Base-by-base conservation (phyloP, 257 asterid species). In the Solanum etuberosum region DNA sequence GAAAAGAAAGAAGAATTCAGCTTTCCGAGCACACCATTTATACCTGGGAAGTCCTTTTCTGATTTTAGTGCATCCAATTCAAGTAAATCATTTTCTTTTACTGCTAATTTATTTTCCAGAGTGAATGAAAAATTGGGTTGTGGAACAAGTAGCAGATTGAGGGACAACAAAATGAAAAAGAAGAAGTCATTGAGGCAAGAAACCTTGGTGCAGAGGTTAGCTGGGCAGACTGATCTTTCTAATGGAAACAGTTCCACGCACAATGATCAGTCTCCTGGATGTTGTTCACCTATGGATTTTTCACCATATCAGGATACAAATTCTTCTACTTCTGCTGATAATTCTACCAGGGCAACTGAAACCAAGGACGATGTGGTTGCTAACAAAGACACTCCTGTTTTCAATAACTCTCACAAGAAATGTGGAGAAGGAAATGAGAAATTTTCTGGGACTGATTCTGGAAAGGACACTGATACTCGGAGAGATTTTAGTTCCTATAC, bases 271-370 rank as follows among this genome's bases (percentile, higher is more conserved):
- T 93, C 99, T 65, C 94, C 94, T 46, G 92, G 91, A 59, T 90
- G 87, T 89, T 91, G 94, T 90, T 97, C 99, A 48, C 99, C 99
- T 32, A 95, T 97, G 99, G 98, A 96, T 86, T 94, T 95, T 93
- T 96, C 99, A 65, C 99, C 98, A 83, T 95, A 90, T 90, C 92
- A 89, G 83, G 92, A 83, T 70, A 84, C 91, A 20, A 78, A 89
- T 68, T 46, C 73, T 89, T 87, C 90, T 88, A 90, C 92, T 67
- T 88, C 85, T 70, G 86, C 76, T 86, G 70, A 63, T 71, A 20
- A 71, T 57, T 61, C 90, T 34, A 86, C 89, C 84, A 63, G 21
- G 34, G 89, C 68, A 59, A 21, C 89, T 86, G 94, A 89, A 74
- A 82, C 43, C 9, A 90, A 90, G 70, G 92, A n/a, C 23, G 89